A percentile compares a stretch with the other conserved stretches of the same genome.
These are phyloP conservation scores for Rhipidocladum racemiflorum DNA, from an alignment of 176 grass and related monocot genomes.

Conservation along the genomic window DNA sequence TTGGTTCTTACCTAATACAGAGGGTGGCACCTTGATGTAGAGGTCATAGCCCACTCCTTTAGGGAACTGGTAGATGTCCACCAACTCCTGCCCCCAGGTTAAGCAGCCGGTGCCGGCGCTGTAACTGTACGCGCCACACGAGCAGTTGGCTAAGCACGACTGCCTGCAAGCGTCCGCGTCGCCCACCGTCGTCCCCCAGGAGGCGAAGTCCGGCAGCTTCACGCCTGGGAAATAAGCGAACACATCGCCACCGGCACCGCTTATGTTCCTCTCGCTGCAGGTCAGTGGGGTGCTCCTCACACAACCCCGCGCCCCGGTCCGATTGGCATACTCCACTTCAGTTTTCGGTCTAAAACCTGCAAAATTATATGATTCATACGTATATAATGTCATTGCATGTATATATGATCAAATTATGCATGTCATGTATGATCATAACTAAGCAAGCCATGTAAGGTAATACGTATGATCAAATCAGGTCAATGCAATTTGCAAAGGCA, in stretches of 20 bases:
- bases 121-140: slow-evolving; percentile 67
- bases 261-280: slow-evolving; percentile 35
- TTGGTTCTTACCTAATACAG: slow-evolving; percentile 38
- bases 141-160: slow-evolving; percentile 59
- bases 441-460: not conserved
- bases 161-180: slow-evolving; percentile 38
- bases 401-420: not conserved
- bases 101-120: slow-evolving; percentile 45
- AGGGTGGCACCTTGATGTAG: slow-evolving; percentile 53
- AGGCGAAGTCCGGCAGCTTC: slow-evolving; percentile 75
- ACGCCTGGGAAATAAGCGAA: slow-evolving; percentile 50
- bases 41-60: slow-evolving; percentile 47
- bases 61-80: slow-evolving; percentile 73
- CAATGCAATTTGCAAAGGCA: not conserved
- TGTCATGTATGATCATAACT: not conserved
- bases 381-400: not conserved
- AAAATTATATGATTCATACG: not conserved
- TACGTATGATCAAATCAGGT: not conserved
- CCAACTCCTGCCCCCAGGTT: slow-evolving; percentile 61
- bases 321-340: slow-evolving; percentile 20
- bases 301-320: slow-evolving; percentile 57
- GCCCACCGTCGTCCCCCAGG: slow-evolving; percentile 29
- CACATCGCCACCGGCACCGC: not conserved
- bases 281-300: slow-evolving; percentile 42
- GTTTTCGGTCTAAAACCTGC: slow-evolving; percentile 44